phyloP scores from a whole-genome alignment of 305 asterid genomes.

The Fraxinus paxiana region DNA sequence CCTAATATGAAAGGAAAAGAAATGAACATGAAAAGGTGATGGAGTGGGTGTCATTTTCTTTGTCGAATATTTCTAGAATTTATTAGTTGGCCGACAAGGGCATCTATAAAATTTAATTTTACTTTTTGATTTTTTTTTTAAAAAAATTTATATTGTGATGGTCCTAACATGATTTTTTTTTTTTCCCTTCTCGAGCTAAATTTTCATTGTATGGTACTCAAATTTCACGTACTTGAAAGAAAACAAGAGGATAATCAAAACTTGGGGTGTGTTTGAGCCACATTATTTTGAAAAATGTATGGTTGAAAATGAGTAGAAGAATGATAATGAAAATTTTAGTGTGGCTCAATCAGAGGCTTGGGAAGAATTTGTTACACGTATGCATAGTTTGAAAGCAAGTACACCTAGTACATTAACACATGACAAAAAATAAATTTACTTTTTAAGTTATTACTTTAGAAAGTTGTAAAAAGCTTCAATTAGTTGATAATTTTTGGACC shows the following conservation, averaged over 20 bases:
- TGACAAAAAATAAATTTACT: not conserved
- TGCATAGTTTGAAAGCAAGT: not conserved
- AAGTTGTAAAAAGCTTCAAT: not conserved
- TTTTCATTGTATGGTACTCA: not conserved
- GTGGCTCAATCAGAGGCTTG: not conserved
- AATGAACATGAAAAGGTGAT: not conserved
- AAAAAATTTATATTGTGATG: not conserved
- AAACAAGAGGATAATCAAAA: not conserved
- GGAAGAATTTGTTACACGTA: not conserved
- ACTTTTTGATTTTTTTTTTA: not conserved
- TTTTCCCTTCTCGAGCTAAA: not conserved
- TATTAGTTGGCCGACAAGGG: not conserved
- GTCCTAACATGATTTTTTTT: not conserved
- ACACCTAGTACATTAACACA: not conserved
- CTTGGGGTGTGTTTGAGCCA: not conserved
- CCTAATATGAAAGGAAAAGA: not conserved
- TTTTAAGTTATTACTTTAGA: not conserved
- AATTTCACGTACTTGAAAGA: not conserved
- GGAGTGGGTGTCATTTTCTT: not conserved
- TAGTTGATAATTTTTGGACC: not conserved
- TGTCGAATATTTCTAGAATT: not conserved
- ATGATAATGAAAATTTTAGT: too few species aligned
- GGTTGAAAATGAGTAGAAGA: too few species aligned
- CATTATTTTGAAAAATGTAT: too few species aligned
- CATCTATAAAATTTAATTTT: not conserved